Percentiles rank a stretch among this genome's conserved stretches.
Evolutionary conservation across 345 rosid species (phyloP).

Genomic region (Populus deltoides): DNA sequence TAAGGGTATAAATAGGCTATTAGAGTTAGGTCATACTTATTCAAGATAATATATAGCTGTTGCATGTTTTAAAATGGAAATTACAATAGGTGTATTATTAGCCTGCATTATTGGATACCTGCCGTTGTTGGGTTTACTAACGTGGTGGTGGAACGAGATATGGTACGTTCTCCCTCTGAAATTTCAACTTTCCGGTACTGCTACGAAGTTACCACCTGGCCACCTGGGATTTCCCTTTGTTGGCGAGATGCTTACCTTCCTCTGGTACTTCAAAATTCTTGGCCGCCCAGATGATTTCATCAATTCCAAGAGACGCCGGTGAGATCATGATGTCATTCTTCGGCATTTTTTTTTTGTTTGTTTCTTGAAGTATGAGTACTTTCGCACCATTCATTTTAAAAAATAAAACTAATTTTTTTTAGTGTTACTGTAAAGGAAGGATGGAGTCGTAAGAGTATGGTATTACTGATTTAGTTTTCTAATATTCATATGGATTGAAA

Average conservation of each 20-base stretch:
- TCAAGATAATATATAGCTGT: too few relatives aligned
- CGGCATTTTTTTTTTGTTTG: too few relatives aligned
- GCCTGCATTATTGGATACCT: constrained; percentile 11
- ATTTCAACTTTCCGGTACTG: constrained; percentile 6
- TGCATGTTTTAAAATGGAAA: too few relatives aligned
- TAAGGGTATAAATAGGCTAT: too few relatives aligned
- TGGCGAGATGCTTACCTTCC: constrained; percentile 40
- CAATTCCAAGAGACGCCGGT: constrained; percentile 36
- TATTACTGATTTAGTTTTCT: too few relatives aligned
- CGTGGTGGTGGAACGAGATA: constrained; percentile 50
- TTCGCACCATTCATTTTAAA: too few relatives aligned
- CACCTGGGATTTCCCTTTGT: constrained; percentile 36
- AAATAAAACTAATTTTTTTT: too few relatives aligned
- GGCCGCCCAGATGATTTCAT: constrained; percentile 39
- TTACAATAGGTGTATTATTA: too few relatives aligned
- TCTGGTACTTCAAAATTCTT: constrained; percentile 18
- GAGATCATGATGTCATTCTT: neutral
- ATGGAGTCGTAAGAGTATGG: too few relatives aligned
- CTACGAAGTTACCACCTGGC: constrained; percentile 32
- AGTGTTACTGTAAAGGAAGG: too few relatives aligned
- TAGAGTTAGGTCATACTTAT: too few relatives aligned
- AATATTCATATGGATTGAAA: too few relatives aligned
- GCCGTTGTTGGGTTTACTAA: constrained; percentile 21
- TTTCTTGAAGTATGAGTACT: neutral
- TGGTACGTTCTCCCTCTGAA: constrained; percentile 25